Evolutionary conservation across 441 rosid species (phyloP), one percentile per base, ranked within the genome.

Genomic region (Rhodomyrtus psidioides): DNA sequence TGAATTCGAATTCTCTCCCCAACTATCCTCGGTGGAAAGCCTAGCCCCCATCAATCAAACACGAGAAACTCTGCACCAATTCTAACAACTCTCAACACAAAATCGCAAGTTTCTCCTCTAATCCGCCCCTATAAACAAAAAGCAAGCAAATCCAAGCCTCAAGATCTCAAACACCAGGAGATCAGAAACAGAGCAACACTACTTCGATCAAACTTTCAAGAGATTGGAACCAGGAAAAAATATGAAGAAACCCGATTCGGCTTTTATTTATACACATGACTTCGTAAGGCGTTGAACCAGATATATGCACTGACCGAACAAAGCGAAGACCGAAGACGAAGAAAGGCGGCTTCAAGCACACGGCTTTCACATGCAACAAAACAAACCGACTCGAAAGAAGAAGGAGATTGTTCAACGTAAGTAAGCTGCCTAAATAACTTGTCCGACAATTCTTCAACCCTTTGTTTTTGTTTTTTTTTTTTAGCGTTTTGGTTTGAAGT

Each of bases 11-110:
- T 82, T 86, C 86, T 92, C 91, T 87, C 93, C 89, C 93, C 88
- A 91, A 79, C 89, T 91, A 8, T 53, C 89, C 44, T 93, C 97
- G 84, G 87, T 93, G 4, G 99, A 96, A 87, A 85, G 93, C 81
- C 85, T 92, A 23, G 90, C 88, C 82, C 99, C 99, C 99, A 97
- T 97, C 89, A 89, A 89, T 87, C 88, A 39, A 70, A 21, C 79
- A 15, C 8, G 24, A 70, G 79, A 70, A 39, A 70, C 49, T 70
- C 79, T 39, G 79, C 79, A 70, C 44, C 79, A 39, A 70, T 70
- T 70, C 49, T 70, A 70, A 19, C 56, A 88, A 87, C 62, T 88
- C 83, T 85, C 87, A 30, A 70, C 53, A 86, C 39, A 53, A 83
- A 85, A 53, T 39, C 70, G 82, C 82, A 82, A 30, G 83, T 30